Base-by-base conservation (phyloP, 345 rosid genomes). In the Turritis glabra region DNA sequence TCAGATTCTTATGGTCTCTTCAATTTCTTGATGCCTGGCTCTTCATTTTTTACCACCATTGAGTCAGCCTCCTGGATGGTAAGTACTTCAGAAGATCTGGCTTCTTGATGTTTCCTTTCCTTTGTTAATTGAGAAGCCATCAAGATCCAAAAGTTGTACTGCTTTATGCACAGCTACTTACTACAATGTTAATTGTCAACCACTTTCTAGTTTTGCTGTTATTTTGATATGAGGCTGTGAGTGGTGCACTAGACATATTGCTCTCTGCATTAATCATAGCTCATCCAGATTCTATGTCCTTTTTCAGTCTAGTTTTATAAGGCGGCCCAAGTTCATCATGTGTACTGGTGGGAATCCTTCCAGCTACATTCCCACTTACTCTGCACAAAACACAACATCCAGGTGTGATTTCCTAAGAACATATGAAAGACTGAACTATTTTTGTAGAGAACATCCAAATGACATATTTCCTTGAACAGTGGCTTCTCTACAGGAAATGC, bases 11-110 rank as follows among this genome's bases (percentile, higher is more conserved):
- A 84, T 82, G 99, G 97, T 76, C 65, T 91, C 8, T 84, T 90
- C 85, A 90, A 92, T 87, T 80, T 86, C 56, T 69, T 95, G 72
- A 82, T 92, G 63, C 97, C 97, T n/a, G 92, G 96, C 66, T 67
- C 97, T 65, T 90, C 97, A 69, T 87, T 90, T 74, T 95, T 83
- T 77, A 80, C 97, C 74, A 62, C 80, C 59, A 82, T 90, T 65
- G 99, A 95, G 83, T 78, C 90, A 74, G 89, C 90, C n/a, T 82
- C 93, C 68, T 89, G 79, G 88, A 86, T 95, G 84, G 99, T 95
- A 85, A 85, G 95, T 86, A 43, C 32, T 59, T 38, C 9, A 27
- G 15, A 58, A 27, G 18, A 55, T 32, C 47, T 21, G 33, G 35
- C 21, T 32, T 73, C 50, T 46, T 38, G 27, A 55, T 25, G 27